Conservation (phyloP, 345 rosid genomes). For the Adansonia digitata region DNA sequence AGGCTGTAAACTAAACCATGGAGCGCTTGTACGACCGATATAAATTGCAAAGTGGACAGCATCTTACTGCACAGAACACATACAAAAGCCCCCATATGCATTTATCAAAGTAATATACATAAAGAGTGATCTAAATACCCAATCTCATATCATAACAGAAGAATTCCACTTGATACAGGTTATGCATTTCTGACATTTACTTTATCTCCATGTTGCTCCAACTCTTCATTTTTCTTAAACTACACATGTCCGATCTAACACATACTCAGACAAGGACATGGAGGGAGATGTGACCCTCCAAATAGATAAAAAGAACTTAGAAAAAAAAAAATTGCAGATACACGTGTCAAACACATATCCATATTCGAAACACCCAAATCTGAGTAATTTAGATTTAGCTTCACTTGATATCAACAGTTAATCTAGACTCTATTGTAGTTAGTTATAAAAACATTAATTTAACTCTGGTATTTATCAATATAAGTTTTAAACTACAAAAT, state of each 20-base stretch:
- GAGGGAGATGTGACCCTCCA: too few relatives aligned
- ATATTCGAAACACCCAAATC: too few relatives aligned
- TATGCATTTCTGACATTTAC: neutral
- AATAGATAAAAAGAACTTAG: too few relatives aligned
- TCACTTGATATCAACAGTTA: neutral
- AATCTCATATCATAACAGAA: neutral
- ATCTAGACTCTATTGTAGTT: neutral
- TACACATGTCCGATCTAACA: too few relatives aligned
- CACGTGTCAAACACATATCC: too few relatives aligned
- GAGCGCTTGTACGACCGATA: neutral
- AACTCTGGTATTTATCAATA: neutral
- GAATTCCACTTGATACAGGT: neutral
- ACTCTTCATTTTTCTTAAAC: too few relatives aligned
- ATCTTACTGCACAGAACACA: neutral
- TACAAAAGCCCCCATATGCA: too few relatives aligned
- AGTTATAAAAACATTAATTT: neutral
- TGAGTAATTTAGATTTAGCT: too few relatives aligned
- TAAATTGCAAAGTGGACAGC: neutral
- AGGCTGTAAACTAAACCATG: neutral
- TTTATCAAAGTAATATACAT: neutral
- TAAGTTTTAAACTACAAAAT: neutral
- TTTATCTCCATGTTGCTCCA: too few relatives aligned
- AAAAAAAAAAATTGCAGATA: too few relatives aligned
- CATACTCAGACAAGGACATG: too few relatives aligned
- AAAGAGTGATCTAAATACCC: neutral